These are phyloP conservation scores for Paraconiothyrium brasiliense DNA, from an alignment of 2,329 filamentous ascomycete species.

Conservation along the genomic window DNA sequence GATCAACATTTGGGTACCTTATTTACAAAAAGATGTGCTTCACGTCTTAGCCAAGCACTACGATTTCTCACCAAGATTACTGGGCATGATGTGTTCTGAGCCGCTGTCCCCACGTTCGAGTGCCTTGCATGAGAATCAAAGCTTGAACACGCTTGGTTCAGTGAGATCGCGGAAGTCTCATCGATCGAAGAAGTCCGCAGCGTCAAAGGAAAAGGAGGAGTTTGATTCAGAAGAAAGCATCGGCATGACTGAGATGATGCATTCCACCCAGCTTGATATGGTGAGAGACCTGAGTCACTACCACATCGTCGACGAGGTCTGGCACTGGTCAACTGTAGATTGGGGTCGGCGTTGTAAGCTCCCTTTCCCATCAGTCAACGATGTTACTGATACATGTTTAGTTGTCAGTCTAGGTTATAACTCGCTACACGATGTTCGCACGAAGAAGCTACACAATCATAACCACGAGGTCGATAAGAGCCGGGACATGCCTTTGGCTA, in stretches of 20 bases:
- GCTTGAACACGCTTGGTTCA: constrained; percentile 43
- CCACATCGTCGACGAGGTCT: constrained; percentile 73
- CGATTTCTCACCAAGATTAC: constrained; percentile 72
- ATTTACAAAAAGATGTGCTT: constrained; percentile 66
- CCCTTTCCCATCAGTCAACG: background rate
- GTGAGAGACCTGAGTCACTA: constrained; percentile 60
- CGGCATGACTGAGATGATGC: constrained; percentile 48
- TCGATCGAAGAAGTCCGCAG: constrained; percentile 27
- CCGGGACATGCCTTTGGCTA: constrained; percentile 58
- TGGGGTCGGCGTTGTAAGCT: constrained; percentile 69
- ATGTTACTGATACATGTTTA: constrained; percentile 40
- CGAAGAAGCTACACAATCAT: constrained; percentile 32
- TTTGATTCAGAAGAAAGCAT: constrained; percentile 48
- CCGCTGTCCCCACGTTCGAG: constrained; percentile 51
- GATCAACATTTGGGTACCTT: constrained; percentile 80
- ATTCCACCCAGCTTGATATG: constrained; percentile 47
- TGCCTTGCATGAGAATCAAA: constrained; percentile 36
- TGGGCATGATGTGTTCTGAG: constrained; percentile 69
- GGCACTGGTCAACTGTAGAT: constrained; percentile 79
- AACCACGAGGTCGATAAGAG: constrained; percentile 44
- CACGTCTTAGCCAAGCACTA: constrained; percentile 68
- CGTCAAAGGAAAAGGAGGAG: constrained; percentile 30
- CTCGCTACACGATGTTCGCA: constrained; percentile 61
- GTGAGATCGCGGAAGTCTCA: constrained; percentile 35
- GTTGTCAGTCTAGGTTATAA: constrained; percentile 78